Base-by-base conservation (phyloP, 1,139 yeast genomes). In the Pneumocystis murina region DNA sequence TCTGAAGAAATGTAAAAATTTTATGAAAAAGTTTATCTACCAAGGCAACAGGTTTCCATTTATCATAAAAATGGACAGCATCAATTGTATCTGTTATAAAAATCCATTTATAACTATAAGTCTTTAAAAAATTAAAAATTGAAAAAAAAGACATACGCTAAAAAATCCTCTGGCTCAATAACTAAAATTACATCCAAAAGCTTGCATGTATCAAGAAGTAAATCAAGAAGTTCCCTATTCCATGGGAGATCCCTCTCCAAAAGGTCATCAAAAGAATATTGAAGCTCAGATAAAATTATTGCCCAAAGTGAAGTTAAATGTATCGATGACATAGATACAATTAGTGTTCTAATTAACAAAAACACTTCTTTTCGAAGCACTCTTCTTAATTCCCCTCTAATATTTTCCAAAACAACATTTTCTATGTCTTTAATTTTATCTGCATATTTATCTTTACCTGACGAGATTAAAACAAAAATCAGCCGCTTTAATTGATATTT, bases 231-330 rank as follows among this genome's bases (percentile, higher is more conserved):
- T 17, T 82, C 81, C 6, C 80, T 76, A 1, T 73, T 73, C 4
- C 72, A 72, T 55, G 77, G 74, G 24, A 78, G 77, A 1, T 72
- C 68, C 16, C 68, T 66, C 61, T 72, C 73, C 62, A 76, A 70
- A 61, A 82, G 69, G 35, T 76, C 74, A 60, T 76, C 79, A 68
- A 89, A 80, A 17, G 84, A 76, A 10, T 77, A 72, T 62, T 82
- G 82, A 62, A 90, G 73, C 65, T 83, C 83, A 43, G 86, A 84
- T 62, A 82, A 80, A 3, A 89, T 79, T 59, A 82, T 76, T 0
- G 87, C 81, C 95, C 96, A 88, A 63, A 83, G 76, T 8, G 89
- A 83, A 16, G 81, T 75, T 62, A 90, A 76, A 70, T 87, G 91
- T 20, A 82, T 74, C 59, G 82, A 84, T 61, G 84, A 82, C 67